Percentiles rank a stretch among this genome's conserved stretches.
Evolutionary conservation across 2,329 filamentous ascomycete genomes (phyloP).

Genomic region (Diaporthe capsici): DNA sequence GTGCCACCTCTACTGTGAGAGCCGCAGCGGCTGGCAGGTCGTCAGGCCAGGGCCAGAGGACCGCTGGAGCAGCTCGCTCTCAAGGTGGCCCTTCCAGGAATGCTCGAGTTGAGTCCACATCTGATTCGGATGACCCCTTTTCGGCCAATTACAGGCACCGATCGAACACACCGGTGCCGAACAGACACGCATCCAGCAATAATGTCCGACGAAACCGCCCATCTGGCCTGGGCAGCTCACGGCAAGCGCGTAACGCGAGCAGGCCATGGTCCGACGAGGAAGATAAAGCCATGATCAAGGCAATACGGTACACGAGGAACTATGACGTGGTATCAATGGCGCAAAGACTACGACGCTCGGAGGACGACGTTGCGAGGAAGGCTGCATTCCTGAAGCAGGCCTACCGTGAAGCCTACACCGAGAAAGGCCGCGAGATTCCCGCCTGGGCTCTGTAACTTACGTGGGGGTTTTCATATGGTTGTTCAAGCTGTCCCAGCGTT

Average conservation of each 20-base stretch:
- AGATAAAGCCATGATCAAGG: constrained; percentile 3
- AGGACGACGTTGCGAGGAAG: constrained; percentile 33
- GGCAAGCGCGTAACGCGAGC: neutral
- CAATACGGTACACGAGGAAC: constrained; percentile 7
- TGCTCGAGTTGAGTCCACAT: neutral
- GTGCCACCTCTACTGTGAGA: neutral
- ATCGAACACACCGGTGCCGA: neutral
- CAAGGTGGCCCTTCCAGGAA: neutral
- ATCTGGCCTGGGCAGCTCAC: neutral
- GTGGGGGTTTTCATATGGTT: neutral
- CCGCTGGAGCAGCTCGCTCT: neutral
- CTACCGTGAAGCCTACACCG: constrained; percentile 22
- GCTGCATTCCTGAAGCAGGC: constrained; percentile 22
- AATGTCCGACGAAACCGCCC: neutral
- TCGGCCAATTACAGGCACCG: neutral
- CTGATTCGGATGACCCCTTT: constrained; percentile 7
- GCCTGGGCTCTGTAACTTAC: constrained; percentile 14
- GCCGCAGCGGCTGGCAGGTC: neutral
- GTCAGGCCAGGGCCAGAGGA: neutral
- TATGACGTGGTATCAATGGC: constrained; percentile 35
- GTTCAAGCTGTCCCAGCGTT: neutral
- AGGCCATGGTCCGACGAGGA: constrained; percentile 31
- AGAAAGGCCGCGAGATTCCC: constrained; percentile 29
- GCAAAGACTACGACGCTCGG: constrained; percentile 13
- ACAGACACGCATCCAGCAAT: neutral